Evolutionary conservation across 1,284 basidiomycete genomes (phyloP).

Genomic region (Moesziomyces aphidis): DNA sequence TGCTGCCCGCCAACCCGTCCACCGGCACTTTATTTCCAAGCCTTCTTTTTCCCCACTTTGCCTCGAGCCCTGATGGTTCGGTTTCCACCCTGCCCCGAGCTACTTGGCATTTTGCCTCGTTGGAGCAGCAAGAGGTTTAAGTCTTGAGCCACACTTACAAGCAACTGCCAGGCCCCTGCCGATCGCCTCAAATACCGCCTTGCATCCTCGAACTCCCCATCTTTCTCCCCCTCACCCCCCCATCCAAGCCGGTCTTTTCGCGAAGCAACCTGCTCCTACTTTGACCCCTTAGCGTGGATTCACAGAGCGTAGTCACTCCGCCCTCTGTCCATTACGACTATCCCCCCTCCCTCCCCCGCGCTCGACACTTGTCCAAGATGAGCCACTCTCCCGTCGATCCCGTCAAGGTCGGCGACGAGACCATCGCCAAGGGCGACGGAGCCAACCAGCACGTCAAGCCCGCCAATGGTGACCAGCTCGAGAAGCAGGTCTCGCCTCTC

Average conservation of each 20-base stretch:
- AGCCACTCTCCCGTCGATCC: slow-evolving; percentile 26
- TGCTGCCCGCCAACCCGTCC: background rate
- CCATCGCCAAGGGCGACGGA: slow-evolving; percentile 27
- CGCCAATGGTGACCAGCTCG: slow-evolving; percentile 21
- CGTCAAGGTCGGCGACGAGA: slow-evolving; percentile 20
- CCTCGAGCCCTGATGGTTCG: too few relatives aligned
- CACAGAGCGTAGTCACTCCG: slow-evolving; percentile 2
- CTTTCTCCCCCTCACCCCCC: background rate
- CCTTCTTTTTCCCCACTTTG: background rate
- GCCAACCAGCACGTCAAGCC: slow-evolving; percentile 24
- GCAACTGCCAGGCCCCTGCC: too few relatives aligned
- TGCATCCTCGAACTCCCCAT: background rate
- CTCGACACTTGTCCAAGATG: slow-evolving; percentile 11
- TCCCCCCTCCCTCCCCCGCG: background rate
- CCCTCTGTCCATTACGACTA: background rate
- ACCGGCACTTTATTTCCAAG: background rate
- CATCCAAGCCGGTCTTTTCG: background rate
- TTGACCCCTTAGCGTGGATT: background rate
- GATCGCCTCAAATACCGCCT: background rate
- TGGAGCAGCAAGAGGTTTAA: background rate
- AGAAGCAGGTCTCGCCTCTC: slow-evolving; percentile 37
- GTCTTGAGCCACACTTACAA: too few relatives aligned
- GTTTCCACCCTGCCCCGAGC: too few relatives aligned
- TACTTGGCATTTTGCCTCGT: too few relatives aligned
- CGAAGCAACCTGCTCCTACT: background rate